phyloP scores from a whole-genome alignment of 371 early-diverging fungal species.

The Batkoa obscura region DNA sequence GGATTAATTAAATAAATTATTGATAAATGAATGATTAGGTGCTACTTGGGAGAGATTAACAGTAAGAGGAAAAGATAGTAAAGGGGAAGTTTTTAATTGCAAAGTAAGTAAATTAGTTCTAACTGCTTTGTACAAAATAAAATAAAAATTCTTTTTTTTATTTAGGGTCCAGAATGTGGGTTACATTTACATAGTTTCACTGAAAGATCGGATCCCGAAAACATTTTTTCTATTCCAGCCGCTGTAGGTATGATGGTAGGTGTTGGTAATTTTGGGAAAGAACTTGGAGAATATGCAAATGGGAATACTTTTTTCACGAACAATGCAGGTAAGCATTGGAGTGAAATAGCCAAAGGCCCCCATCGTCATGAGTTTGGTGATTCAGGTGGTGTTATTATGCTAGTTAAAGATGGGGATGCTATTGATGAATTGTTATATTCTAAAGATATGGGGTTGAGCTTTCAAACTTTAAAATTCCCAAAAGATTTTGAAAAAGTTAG shows the following conservation, averaged over 20 bases:
- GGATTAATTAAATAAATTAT: too few relatives aligned
- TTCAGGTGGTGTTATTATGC: slow-evolving; percentile 51
- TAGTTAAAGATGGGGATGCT: slow-evolving; percentile 51
- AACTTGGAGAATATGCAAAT: slow-evolving; percentile 36
- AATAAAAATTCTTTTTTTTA: too few relatives aligned
- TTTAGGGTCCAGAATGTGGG: slow-evolving; percentile 21
- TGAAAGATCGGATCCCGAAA: slow-evolving; percentile 49
- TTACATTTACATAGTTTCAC: slow-evolving; percentile 70
- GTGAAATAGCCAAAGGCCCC: slow-evolving; percentile 43
- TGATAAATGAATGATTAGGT: not conserved
- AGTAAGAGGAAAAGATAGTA: slow-evolving; percentile 29
- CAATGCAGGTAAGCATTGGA: slow-evolving; percentile 66
- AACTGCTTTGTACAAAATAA: too few relatives aligned
- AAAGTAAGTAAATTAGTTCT: too few relatives aligned
- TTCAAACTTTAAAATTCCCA: slow-evolving; percentile 30
- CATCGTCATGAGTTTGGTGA: slow-evolving; percentile 75
- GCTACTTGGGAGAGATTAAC: slow-evolving; percentile 38
- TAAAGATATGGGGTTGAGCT: slow-evolving; percentile 38
- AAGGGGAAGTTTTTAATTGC: slow-evolving; percentile 17
- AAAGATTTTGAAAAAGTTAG: slow-evolving; percentile 23
- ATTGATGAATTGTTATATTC: slow-evolving; percentile 41
- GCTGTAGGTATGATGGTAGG: slow-evolving; percentile 82
- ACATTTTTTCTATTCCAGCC: slow-evolving; percentile 51
- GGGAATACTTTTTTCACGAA: slow-evolving; percentile 70
- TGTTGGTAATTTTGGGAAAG: slow-evolving; percentile 73